phyloP scores from a whole-genome alignment of 768 basidiomycete species.

The Strobilomyces echinocephalus region DNA sequence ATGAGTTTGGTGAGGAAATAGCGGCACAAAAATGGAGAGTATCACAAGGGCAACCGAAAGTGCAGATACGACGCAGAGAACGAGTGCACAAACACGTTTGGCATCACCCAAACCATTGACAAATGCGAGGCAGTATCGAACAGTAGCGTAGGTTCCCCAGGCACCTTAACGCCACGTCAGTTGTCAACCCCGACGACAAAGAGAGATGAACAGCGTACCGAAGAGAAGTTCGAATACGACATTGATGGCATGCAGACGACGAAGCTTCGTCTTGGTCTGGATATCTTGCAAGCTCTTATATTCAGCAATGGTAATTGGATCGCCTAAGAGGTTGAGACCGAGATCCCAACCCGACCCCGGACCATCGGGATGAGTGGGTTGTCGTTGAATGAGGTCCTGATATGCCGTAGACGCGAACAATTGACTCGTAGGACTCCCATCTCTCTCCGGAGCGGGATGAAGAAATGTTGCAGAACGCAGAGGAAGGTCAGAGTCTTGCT shows the following conservation, averaged over 20 bases:
- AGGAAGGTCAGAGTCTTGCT: slow-evolving; percentile 17
- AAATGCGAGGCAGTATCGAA: slow-evolving; percentile 65
- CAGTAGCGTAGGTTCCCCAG: slow-evolving; percentile 59
- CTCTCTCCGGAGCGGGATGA: slow-evolving; percentile 10
- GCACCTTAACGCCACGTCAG: slow-evolving; percentile 32
- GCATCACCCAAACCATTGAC: slow-evolving; percentile 40
- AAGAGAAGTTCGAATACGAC: slow-evolving; percentile 32
- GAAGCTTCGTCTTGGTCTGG: slow-evolving; percentile 29
- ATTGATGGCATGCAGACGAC: slow-evolving; percentile 29
- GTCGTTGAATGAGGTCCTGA: slow-evolving; percentile 35
- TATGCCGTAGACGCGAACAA: slow-evolving; percentile 27
- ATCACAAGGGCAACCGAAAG: slow-evolving; percentile 24
- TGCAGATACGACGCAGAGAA: slow-evolving; percentile 22
- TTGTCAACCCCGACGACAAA: background rate
- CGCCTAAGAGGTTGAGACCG: slow-evolving; percentile 28
- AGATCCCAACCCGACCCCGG: slow-evolving; percentile 29
- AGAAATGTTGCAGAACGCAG: slow-evolving; percentile 23
- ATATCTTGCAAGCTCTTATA: slow-evolving; percentile 27
- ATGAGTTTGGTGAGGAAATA: slow-evolving; percentile 26
- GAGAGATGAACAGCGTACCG: slow-evolving; percentile 26
- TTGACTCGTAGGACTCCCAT: slow-evolving; percentile 11
- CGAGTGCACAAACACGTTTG: slow-evolving; percentile 33
- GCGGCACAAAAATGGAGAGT: slow-evolving; percentile 38
- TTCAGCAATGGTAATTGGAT: slow-evolving; percentile 31
- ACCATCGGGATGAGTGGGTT: slow-evolving; percentile 42